phyloP scores from a whole-genome alignment of 345 rosid genomes.

The Carallia pectinifolia region DNA sequence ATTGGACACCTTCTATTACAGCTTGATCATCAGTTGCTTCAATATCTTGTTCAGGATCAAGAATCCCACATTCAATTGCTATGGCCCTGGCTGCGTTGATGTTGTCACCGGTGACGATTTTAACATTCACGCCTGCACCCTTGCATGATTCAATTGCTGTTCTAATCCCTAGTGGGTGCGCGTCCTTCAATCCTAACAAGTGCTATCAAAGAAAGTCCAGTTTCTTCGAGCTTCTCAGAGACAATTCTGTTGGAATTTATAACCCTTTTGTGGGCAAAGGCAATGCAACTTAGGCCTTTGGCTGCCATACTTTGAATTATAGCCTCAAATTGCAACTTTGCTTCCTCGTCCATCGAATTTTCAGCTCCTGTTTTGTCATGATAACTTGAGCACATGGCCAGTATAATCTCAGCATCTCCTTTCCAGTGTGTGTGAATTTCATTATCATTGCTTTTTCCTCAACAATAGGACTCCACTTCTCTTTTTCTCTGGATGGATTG shows the following conservation, averaged over 20 bases:
- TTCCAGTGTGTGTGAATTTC: conserved; percentile 47
- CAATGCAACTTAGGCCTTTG: conserved; percentile 54
- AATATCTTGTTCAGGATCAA: conserved; percentile 4
- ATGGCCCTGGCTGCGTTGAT: conserved; percentile 37
- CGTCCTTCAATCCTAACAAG: conserved; percentile 45
- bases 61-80: conserved; percentile 42
- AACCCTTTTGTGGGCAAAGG: conserved; percentile 39
- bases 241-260: conserved; percentile 12
- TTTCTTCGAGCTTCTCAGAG: conserved; percentile 31
- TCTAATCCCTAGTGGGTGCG: conserved; percentile 40
- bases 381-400: conserved; percentile 41
- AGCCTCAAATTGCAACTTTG: conserved; percentile 9
- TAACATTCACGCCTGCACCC: conserved; percentile 39
- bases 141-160: conserved; percentile 35
- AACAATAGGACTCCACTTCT: conserved; percentile 40
- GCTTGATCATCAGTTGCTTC: conserved; percentile 44
- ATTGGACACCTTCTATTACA: conserved; percentile 43
- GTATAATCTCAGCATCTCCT: conserved; percentile 56
- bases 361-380: conserved; percentile 32
- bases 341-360: conserved; percentile 29
- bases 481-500: conserved; percentile 48
- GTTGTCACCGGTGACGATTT: conserved; percentile 47
- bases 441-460: conserved; percentile 22
- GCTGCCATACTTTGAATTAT: conserved; percentile 42
- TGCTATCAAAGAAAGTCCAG: conserved; percentile 56